Conservation (phyloP, 345 rosid species). For the Toxicodendron radicans region DNA sequence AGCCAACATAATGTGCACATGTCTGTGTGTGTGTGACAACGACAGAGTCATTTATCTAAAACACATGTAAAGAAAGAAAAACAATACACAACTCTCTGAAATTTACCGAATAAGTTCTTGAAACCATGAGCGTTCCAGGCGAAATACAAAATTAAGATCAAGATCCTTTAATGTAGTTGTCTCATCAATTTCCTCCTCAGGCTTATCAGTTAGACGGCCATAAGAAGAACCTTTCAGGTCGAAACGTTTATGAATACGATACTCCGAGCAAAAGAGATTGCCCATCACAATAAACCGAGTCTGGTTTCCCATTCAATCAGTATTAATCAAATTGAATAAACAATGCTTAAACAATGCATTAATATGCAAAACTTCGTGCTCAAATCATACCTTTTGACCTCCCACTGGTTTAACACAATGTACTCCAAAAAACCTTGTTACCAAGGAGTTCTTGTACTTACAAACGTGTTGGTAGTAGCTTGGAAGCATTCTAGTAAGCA, state of each 20-base stretch:
- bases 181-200: conserved; percentile 53
- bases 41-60: neutral
- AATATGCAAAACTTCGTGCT: neutral
- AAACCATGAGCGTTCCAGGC: conserved; percentile 52
- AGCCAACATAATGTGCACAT: neutral
- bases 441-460: conserved; percentile 59
- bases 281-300: conserved; percentile 71
- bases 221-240: conserved; percentile 78
- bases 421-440: conserved; percentile 72
- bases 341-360: neutral
- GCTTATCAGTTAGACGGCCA: conserved; percentile 61
- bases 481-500: conserved; percentile 62
- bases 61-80: neutral
- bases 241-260: conserved; percentile 62
- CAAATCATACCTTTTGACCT: conserved; percentile 53
- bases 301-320: conserved; percentile 32
- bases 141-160: conserved; percentile 62
- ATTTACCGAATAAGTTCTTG: conserved; percentile 53
- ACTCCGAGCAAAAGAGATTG: conserved; percentile 62
- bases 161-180: conserved; percentile 75
- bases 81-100: neutral
- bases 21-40: neutral
- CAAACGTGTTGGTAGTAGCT: conserved; percentile 65
- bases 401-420: conserved; percentile 69
- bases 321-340: conserved; percentile 4